phyloP scores from a whole-genome alignment of 805 yeast genomes.

The Pichia heedii region DNA sequence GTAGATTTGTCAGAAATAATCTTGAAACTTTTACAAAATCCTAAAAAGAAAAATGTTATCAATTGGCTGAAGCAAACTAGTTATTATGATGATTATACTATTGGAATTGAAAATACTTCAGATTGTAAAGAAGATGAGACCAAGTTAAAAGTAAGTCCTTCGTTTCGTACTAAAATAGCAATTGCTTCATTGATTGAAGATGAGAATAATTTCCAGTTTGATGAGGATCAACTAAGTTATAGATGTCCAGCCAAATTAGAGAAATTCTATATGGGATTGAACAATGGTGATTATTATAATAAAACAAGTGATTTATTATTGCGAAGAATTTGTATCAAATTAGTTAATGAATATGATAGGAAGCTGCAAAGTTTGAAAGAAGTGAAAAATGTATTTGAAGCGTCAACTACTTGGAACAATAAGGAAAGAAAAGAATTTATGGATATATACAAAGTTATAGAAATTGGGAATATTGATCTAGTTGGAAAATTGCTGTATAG shows the following conservation, averaged over 20 bases:
- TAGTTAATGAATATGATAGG: slow-evolving; percentile 24
- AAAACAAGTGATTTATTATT: slow-evolving; percentile 7
- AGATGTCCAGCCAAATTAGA: slow-evolving; percentile 26
- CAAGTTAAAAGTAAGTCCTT: slow-evolving; percentile 29
- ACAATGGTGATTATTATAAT: slow-evolving; percentile 37
- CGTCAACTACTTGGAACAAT: no score
- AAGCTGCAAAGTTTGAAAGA: neutral
- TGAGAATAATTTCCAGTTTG: slow-evolving; percentile 2
- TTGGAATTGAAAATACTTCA: slow-evolving; percentile 27
- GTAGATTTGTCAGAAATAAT: slow-evolving; percentile 11
- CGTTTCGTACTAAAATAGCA: slow-evolving; percentile 72
- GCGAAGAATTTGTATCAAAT: slow-evolving; percentile 24
- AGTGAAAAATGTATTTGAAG: no score
- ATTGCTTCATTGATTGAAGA: slow-evolving; percentile 45
- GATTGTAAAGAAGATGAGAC: neutral
- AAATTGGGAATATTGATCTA: no score
- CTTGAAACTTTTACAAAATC: neutral
- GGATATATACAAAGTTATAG: no score
- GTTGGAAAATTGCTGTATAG: no score
- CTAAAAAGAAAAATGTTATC: slow-evolving; percentile 2
- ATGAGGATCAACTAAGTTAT: slow-evolving; percentile 2
- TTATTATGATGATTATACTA: slow-evolving; percentile 70
- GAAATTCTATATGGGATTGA: slow-evolving; percentile 37
- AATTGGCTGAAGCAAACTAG: slow-evolving; percentile 35
- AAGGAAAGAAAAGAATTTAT: no score